Evolutionary conservation across 768 basidiomycete genomes (phyloP), one percentile per base, ranked within the genome.

Genomic region (Leccinum variicolor): DNA sequence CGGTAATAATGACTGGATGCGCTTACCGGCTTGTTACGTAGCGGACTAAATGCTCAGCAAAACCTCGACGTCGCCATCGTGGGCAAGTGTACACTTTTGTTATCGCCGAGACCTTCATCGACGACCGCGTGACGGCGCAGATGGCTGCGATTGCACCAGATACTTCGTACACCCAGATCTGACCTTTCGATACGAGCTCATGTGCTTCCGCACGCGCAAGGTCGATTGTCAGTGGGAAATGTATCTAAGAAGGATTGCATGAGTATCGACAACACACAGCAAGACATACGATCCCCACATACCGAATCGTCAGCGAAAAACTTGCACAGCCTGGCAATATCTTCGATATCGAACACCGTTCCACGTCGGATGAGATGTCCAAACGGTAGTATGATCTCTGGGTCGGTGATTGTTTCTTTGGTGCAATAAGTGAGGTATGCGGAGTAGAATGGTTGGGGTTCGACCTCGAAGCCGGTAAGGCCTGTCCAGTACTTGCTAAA

Each of bases 1-100:
- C 31, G 17, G 14, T 39, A 25, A 58, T 34, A 29, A 39, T 25
- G 15, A 55, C 6, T 19, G 29, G 23, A 19, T 23, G 31, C 15
- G 66, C 80, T 60, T 50, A 81, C 81, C 67, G 71, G 15, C 64
- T 66, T 49, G 79, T 79, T 25, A 83, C 80, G 57, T 69, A 67
- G 25, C 77, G 73, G 15, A 85, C 84, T 36, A 85, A 67, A 47
- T 74, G 73, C 65, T 81, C 80, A 15, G 83, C 84, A 64, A 77
- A 79, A 6, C 84, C 79, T 33, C 66, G 68, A 13, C 77, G 70
- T 55, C 82, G 68, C 74, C 75, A 81, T 25, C 64, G 62, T 0
- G 75, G 73, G 31, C 76, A 74, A 19, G 83, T 85, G 64, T 79
- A 82, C 1, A 84, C 83, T 66, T 84, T 85, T 8, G 83, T 82